Percentiles rank a stretch among this genome's conserved stretches.
These are phyloP conservation scores for Artomyces pyxidatus DNA, from an alignment of 768 basidiomycete genomes.

Conservation along the genomic window DNA sequence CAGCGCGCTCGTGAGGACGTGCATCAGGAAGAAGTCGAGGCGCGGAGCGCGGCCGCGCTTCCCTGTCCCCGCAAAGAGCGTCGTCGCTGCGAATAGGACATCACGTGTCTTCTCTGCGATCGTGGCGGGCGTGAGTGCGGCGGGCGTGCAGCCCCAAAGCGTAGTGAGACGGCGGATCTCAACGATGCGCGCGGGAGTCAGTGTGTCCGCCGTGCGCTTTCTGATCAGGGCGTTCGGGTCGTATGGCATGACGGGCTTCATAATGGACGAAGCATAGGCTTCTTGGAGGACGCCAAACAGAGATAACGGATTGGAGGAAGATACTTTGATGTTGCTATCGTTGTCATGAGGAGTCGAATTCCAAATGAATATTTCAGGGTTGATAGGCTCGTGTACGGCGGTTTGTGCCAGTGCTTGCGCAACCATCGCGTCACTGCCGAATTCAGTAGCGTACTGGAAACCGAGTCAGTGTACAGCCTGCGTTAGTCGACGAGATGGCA, in stretches of 20 bases:
- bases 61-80: conserved; percentile 40
- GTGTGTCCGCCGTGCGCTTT: conserved; percentile 27
- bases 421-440: conserved; percentile 40
- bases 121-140: conserved; percentile 23
- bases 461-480: background rate
- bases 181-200: conserved; percentile 31
- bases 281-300: conserved; percentile 44
- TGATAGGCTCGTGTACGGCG: conserved; percentile 30
- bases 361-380: conserved; percentile 27
- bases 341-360: background rate
- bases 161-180: conserved; percentile 39
- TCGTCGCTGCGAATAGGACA: conserved; percentile 37
- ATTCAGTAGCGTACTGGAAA: conserved; percentile 43
- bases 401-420: conserved; percentile 47
- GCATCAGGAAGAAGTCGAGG: conserved; percentile 53
- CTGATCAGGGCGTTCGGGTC: conserved; percentile 35
- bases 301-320: conserved; percentile 15
- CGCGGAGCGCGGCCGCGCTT: conserved; percentile 39
- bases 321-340: background rate
- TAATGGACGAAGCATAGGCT: conserved; percentile 39
- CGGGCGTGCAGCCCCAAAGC: conserved; percentile 30
- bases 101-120: conserved; percentile 40
- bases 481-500: background rate
- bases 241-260: conserved; percentile 46
- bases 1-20: conserved; percentile 43